Conservation (phyloP, 805 yeast species). For the Priceomyces haplophilus region DNA sequence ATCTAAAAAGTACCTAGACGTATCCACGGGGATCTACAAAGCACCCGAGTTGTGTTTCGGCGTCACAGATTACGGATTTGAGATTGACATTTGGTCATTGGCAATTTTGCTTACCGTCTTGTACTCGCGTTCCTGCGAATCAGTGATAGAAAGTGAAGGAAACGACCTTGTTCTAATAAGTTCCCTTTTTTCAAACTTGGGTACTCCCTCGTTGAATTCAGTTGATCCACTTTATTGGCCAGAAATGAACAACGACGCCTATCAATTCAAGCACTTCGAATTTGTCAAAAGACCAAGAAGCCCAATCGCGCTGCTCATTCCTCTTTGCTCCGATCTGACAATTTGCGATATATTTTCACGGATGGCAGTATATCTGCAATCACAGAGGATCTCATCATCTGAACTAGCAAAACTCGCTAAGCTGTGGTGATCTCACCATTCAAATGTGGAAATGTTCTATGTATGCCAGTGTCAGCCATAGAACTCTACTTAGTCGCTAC, state of each 20-base stretch:
- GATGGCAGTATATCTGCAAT: slow-evolving; percentile 42
- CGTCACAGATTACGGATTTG: slow-evolving; percentile 47
- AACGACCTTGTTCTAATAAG: slow-evolving; percentile 61
- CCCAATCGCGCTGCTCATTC: slow-evolving; percentile 7
- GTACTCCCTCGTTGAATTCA: slow-evolving; percentile 50
- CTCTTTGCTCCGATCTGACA: slow-evolving; percentile 12
- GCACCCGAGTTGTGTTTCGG: slow-evolving; percentile 76
- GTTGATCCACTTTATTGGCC: slow-evolving; percentile 29
- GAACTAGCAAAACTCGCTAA: slow-evolving; percentile 6
- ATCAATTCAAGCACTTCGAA: slow-evolving; percentile 28
- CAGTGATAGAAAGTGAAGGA: slow-evolving; percentile 36
- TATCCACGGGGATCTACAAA: slow-evolving; percentile 64
- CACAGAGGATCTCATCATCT: slow-evolving; percentile 13
- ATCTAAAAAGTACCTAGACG: slow-evolving; percentile 47
- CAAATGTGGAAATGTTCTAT: not conserved
- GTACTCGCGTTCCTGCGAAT: slow-evolving; percentile 30
- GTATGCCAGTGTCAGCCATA: too few relatives aligned
- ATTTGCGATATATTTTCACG: slow-evolving; percentile 34
- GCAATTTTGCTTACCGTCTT: slow-evolving; percentile 62
- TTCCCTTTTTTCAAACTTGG: slow-evolving; percentile 54
- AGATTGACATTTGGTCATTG: slow-evolving; percentile 69
- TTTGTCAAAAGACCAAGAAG: slow-evolving; percentile 13
- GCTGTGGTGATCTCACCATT: not conserved
- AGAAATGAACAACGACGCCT: slow-evolving; percentile 28
- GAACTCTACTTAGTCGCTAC: too few relatives aligned